Percentiles rank a stretch among this genome's conserved stretches.
These are phyloP conservation scores for Leptographium procerum DNA, from an alignment of 2,329 filamentous ascomycete genomes.

Conservation along the genomic window DNA sequence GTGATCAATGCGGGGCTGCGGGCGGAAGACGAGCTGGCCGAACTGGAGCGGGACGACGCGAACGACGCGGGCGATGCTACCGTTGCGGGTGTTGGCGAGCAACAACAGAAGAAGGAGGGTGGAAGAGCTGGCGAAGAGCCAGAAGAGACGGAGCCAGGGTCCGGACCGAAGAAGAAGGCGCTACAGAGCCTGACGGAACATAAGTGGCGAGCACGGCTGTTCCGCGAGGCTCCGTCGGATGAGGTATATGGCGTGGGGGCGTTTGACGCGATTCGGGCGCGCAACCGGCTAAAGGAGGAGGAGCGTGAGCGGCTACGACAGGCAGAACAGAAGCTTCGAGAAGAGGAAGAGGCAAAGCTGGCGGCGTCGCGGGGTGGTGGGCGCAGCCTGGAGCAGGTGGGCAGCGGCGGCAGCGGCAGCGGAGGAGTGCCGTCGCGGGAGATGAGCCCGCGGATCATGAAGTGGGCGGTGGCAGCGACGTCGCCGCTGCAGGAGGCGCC, in stretches of 20 bases:
- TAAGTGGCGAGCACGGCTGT: constrained; percentile 14
- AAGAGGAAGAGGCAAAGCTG: constrained; percentile 20
- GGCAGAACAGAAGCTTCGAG: constrained; percentile 19
- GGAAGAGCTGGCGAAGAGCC: constrained; percentile 4
- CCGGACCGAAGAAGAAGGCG: neutral
- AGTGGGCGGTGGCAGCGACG: constrained; percentile 32
- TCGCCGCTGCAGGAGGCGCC: constrained; percentile 41
- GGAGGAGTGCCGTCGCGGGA: constrained; percentile 16
- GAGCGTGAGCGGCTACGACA: constrained; percentile 22
- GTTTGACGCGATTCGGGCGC: constrained; percentile 45
- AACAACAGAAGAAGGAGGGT: constrained; percentile 3
- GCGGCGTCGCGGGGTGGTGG: constrained; percentile 25
- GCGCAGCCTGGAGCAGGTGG: constrained; percentile 18
- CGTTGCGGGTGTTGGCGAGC: constrained; percentile 12
- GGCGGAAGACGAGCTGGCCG: constrained; percentile 50
- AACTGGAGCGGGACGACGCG: constrained; percentile 30
- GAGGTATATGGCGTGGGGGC: constrained; percentile 47
- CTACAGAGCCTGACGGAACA: neutral
- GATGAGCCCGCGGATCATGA: constrained; percentile 27
- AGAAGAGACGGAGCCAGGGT: constrained; percentile 9
- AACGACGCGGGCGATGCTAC: no score
- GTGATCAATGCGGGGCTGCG: constrained; percentile 47
- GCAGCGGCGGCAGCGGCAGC: constrained; percentile 19
- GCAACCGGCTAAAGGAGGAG: constrained; percentile 37
- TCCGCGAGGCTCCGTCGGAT: constrained; percentile 19